Conservation (phyloP, 2,329 filamentous ascomycete genomes). For the Penicillium sp. region DNA sequence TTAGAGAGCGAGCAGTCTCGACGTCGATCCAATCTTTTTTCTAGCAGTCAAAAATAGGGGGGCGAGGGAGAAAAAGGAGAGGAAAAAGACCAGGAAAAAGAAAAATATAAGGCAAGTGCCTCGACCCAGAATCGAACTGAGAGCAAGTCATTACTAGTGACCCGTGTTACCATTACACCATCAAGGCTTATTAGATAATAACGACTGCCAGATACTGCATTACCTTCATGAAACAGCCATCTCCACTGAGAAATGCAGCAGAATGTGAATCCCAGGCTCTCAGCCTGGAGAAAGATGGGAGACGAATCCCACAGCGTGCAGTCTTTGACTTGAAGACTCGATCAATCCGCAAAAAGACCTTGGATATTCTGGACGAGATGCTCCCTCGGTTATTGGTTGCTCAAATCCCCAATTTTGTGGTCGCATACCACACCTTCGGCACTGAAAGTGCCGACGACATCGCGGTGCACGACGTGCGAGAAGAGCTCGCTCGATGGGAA, state of each 20-base stretch:
- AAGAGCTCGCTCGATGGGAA: constrained; percentile 45
- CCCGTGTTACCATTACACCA: too few relatives aligned
- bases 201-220: too few relatives aligned
- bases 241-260: neutral
- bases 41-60: constrained; percentile 3
- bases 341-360: constrained; percentile 32
- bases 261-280: constrained; percentile 11
- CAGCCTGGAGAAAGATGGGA: constrained; percentile 22
- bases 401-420: constrained; percentile 52
- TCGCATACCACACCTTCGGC: constrained; percentile 50
- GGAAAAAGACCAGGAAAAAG: neutral
- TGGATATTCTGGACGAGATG: constrained; percentile 41
- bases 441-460: constrained; percentile 48
- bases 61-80: neutral
- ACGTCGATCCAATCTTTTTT: too few relatives aligned
- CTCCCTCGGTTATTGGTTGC: constrained; percentile 50
- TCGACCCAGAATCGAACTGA: too few relatives aligned
- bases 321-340: constrained; percentile 56
- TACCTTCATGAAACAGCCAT: too few relatives aligned
- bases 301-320: constrained; percentile 41
- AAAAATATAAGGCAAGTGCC: neutral
- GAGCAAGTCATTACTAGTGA: too few relatives aligned
- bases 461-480: constrained; percentile 37
- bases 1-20: too few relatives aligned
- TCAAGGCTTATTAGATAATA: too few relatives aligned